Conservation (phyloP, 2,329 filamentous ascomycete genomes). For the Botrytis byssoidea region DNA sequence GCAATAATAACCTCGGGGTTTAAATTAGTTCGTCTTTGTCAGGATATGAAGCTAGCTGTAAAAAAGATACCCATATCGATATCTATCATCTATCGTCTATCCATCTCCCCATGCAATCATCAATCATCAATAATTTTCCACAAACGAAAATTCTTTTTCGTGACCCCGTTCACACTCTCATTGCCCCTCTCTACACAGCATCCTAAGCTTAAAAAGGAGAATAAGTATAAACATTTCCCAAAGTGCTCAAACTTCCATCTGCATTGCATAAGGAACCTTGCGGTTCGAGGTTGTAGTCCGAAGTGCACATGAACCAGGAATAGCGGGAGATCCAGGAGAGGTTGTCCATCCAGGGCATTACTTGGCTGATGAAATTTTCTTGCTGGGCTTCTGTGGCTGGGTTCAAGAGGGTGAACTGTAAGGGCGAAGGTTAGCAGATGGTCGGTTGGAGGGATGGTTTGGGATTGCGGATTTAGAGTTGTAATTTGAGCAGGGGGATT, state of each 20-base stretch:
- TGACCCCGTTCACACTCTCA: background rate
- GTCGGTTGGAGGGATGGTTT: too few relatives aligned
- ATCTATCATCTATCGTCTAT: background rate
- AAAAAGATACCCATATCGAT: background rate
- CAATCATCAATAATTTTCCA: background rate
- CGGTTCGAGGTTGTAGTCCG: background rate
- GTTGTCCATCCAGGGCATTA: conserved; percentile 46
- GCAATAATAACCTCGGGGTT: background rate
- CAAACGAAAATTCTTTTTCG: background rate
- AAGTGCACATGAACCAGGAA: conserved; percentile 19
- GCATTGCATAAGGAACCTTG: conserved; percentile 7
- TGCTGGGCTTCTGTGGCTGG: conserved; percentile 33
- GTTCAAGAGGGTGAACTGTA: conserved; percentile 8
- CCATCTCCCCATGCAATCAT: background rate
- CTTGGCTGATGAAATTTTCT: conserved; percentile 42
- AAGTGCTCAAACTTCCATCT: background rate
- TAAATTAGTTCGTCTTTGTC: background rate
- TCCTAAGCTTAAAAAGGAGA: background rate
- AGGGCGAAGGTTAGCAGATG: background rate
- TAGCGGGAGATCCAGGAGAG: conserved; percentile 29
- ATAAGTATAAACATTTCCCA: conserved; percentile 4
- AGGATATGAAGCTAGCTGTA: background rate
- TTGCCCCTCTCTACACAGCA: background rate
- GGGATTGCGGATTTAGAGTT: background rate
- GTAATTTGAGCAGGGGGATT: too few relatives aligned